Evolutionary conservation across 805 yeast species (phyloP).

Genomic region (Torulaspora franciscae): DNA sequence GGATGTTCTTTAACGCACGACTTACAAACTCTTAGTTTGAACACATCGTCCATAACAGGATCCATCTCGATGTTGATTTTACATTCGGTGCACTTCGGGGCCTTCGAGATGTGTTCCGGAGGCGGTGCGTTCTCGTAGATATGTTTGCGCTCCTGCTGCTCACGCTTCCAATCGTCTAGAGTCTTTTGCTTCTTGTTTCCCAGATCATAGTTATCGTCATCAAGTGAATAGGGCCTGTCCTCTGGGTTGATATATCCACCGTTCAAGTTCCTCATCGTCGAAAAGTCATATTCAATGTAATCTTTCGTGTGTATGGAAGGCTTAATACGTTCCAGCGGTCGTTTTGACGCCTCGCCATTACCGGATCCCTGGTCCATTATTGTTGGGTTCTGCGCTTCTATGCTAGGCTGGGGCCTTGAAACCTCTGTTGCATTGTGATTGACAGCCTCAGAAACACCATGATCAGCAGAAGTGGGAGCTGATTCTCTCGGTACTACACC

Average conservation of each 20-base stretch:
- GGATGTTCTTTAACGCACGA: constrained; percentile 68
- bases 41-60: constrained; percentile 61
- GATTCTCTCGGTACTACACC: not conserved
- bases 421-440: not conserved
- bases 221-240: constrained; percentile 15
- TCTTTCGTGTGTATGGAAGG: constrained; percentile 56
- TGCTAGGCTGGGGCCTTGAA: not conserved
- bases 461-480: no score
- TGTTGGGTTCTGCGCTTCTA: not conserved
- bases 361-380: not conserved
- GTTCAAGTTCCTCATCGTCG: constrained; percentile 80
- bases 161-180: constrained; percentile 53
- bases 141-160: constrained; percentile 50
- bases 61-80: constrained; percentile 70
- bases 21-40: constrained; percentile 72
- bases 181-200: constrained; percentile 36
- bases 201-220: constrained; percentile 31
- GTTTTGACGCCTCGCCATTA: constrained; percentile 9
- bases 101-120: constrained; percentile 63
- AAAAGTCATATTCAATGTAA: constrained; percentile 79
- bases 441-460: not conserved
- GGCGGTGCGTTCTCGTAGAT: constrained; percentile 60
- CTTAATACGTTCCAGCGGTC: constrained; percentile 31
- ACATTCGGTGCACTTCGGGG: constrained; percentile 84
- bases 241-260: constrained; percentile 69